These are phyloP conservation scores for Punctularia strigosozonata DNA, from an alignment of 768 basidiomycete genomes.

Conservation along the genomic window DNA sequence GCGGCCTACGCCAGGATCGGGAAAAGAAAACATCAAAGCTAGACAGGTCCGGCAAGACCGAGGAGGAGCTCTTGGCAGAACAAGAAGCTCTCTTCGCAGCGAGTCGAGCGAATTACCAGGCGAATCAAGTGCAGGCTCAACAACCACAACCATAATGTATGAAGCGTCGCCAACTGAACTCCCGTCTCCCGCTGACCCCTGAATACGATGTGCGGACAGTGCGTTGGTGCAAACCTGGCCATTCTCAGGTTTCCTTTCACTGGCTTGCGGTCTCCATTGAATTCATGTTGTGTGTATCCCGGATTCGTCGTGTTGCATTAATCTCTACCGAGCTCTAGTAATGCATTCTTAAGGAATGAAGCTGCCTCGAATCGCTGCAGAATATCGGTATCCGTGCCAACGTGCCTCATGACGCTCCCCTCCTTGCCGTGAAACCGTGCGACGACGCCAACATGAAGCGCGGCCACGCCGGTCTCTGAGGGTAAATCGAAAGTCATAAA, in stretches of 20 bases:
- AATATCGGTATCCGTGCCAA: slow-evolving; percentile 24
- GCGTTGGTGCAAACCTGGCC: too few species aligned
- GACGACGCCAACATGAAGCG: slow-evolving; percentile 56
- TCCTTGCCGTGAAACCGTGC: slow-evolving; percentile 46
- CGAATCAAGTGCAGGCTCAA: slow-evolving; percentile 36
- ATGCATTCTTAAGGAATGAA: slow-evolving; percentile 34
- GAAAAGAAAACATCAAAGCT: slow-evolving; percentile 90
- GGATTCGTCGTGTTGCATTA: not conserved
- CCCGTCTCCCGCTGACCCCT: too few species aligned
- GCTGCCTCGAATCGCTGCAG: slow-evolving; percentile 34
- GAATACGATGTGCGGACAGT: too few species aligned
- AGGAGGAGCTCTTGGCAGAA: slow-evolving; percentile 77
- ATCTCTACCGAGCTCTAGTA: slow-evolving; percentile 25
- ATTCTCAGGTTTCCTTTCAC: too few species aligned
- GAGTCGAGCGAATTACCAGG: slow-evolving; percentile 70
- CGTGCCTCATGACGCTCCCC: slow-evolving; percentile 18
- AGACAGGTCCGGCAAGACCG: slow-evolving; percentile 78
- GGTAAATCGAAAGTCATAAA: slow-evolving; percentile 50
- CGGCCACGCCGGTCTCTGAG: slow-evolving; percentile 33
- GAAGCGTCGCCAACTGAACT: too few species aligned
- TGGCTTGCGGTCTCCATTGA: not conserved
- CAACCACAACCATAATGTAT: slow-evolving; percentile 5
- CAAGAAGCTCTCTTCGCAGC: slow-evolving; percentile 93
- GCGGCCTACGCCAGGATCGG: slow-evolving; percentile 43
- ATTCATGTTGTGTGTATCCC: not conserved